A percentile compares a stretch with the other conserved stretches of the same genome.
Conservation (phyloP, 345 rosid genomes). For the Stellera chamaejasme region DNA sequence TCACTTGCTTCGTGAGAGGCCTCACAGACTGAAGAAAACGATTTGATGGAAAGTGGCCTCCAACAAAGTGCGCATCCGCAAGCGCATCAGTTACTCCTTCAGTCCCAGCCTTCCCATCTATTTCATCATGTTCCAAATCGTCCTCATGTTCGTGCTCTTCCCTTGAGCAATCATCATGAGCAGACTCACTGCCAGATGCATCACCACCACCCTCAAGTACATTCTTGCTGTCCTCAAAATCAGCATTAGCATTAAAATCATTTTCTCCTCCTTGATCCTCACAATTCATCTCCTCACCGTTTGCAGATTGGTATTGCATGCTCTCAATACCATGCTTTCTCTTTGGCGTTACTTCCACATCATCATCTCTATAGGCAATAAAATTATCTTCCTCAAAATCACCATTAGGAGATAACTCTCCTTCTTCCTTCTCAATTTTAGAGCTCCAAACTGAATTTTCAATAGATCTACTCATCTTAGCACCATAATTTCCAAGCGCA, state of each 20-base stretch:
- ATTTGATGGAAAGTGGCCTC: conserved; percentile 55
- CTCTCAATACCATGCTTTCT: conserved; percentile 25
- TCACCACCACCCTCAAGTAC: conserved; percentile 70
- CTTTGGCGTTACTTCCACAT: conserved; percentile 27
- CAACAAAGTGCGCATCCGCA: conserved; percentile 41
- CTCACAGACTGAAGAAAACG: conserved; percentile 46
- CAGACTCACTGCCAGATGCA: conserved; percentile 68
- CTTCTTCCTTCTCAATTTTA: conserved; percentile 80
- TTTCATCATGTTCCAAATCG: conserved; percentile 58
- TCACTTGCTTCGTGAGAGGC: conserved; percentile 71
- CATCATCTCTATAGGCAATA: conserved; percentile 39
- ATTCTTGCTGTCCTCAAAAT: conserved; percentile 73
- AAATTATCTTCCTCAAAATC: conserved; percentile 65
- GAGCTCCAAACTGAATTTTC: conserved; percentile 40
- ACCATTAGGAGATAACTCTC: conserved; percentile 77
- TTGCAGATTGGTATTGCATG: conserved; percentile 24
- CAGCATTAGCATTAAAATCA: conserved; percentile 47
- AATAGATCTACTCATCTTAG: conserved; percentile 17
- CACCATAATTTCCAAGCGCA: neutral
- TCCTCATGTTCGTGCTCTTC: conserved; percentile 75
- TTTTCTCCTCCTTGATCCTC: conserved; percentile 50
- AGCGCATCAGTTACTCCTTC: conserved; percentile 78
- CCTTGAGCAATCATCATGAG: conserved; percentile 69
- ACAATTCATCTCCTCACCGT: conserved; percentile 23
- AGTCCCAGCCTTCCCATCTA: conserved; percentile 74